Conservation (phyloP, 345 rosid species). For the Schrenkiella parvula region DNA sequence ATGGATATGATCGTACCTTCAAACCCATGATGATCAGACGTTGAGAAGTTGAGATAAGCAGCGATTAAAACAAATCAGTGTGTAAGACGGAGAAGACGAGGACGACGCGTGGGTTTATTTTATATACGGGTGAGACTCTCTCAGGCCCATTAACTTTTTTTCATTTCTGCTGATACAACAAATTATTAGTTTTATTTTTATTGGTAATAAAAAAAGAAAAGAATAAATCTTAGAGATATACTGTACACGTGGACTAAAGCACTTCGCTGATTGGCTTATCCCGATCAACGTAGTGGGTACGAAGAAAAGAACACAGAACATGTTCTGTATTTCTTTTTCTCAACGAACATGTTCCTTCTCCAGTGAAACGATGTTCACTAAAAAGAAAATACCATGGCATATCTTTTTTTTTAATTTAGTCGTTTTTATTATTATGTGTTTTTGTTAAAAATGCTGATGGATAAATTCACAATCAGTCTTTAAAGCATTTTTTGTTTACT, state of each 20-base stretch:
- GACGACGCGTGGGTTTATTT: not conserved
- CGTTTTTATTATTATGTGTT: not conserved
- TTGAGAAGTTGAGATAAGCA: not conserved
- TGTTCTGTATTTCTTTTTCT: not conserved
- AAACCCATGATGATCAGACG: conserved; percentile 31
- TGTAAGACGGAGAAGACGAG: conserved; percentile 34
- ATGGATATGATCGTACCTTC: conserved; percentile 26
- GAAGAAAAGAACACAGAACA: conserved; percentile 11
- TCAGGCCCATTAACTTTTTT: not conserved
- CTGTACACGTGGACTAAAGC: conserved; percentile 10
- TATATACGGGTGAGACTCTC: not conserved
- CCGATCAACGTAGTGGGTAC: conserved; percentile 4
- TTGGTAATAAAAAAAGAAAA: not conserved
- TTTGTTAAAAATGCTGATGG: not conserved
- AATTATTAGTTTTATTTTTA: not conserved
- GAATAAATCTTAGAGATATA: not conserved
- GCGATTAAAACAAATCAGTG: not conserved
- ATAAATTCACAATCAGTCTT: not conserved
- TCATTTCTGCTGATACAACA: not conserved
- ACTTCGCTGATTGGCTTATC: not conserved
- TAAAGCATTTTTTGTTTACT: not conserved
- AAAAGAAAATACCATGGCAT: not conserved
- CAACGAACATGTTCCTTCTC: conserved; percentile 14
- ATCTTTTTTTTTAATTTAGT: not conserved
- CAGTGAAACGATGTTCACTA: not conserved